Conservation (phyloP, 208 protist genomes). For the Crithidia mellificae region DNA sequence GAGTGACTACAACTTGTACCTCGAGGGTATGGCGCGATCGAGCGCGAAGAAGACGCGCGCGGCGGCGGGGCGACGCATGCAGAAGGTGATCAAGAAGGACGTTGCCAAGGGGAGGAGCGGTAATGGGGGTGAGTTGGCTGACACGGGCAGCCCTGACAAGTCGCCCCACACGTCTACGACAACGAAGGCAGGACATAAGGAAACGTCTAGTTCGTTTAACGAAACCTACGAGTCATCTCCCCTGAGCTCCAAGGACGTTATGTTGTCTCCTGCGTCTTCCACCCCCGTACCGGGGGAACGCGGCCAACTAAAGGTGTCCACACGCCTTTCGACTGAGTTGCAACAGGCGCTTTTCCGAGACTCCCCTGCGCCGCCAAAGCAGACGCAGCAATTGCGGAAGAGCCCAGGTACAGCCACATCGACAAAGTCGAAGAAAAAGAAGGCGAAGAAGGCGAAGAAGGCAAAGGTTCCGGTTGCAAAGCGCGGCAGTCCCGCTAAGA, state of each 20-base stretch:
- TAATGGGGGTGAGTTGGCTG: background rate
- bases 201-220: background rate
- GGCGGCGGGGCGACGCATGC: conserved; percentile 24
- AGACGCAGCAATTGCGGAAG: background rate
- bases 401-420: too few species aligned
- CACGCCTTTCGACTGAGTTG: conserved; percentile 33
- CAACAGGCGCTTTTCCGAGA: conserved; percentile 30
- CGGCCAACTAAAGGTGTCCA: conserved; percentile 21
- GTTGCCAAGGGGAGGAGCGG: background rate
- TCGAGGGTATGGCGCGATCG: conserved; percentile 34
- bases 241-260: background rate
- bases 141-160: background rate
- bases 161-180: background rate
- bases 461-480: background rate
- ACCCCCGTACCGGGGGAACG: background rate
- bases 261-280: conserved; percentile 4
- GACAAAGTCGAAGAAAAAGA: conserved; percentile 3
- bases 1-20: conserved; percentile 47
- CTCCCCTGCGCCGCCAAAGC: background rate
- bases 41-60: conserved; percentile 34
- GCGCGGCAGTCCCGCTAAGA: background rate
- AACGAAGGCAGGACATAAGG: too few species aligned
- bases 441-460: conserved; percentile 6
- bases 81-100: conserved; percentile 19
- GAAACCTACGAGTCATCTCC: background rate